Conservation (phyloP, 495 filamentous ascomycete genomes). For the Hamigera avellanea region DNA sequence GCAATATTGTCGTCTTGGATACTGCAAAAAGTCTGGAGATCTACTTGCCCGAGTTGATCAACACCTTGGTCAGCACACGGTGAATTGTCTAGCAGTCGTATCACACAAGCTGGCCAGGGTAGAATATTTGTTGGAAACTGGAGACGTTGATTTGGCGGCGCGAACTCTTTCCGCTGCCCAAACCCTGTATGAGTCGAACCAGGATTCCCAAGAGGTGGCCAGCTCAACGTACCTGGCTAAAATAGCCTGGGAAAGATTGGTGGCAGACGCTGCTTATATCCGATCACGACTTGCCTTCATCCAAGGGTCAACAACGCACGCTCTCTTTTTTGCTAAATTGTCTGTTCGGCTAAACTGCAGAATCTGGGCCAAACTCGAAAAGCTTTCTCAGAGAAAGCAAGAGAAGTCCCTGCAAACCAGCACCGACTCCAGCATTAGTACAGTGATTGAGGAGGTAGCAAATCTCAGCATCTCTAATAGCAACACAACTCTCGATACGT, state of each 20-base stretch:
- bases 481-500: constrained; percentile 11
- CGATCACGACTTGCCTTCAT: constrained; percentile 53
- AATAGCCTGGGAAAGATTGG: constrained; percentile 32
- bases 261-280: constrained; percentile 43
- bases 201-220: constrained; percentile 17
- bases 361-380: constrained; percentile 61
- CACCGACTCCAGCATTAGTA: constrained; percentile 24
- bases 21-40: constrained; percentile 59
- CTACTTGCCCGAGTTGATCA: constrained; percentile 47
- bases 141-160: constrained; percentile 45
- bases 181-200: constrained; percentile 24
- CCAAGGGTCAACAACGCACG: constrained; percentile 49
- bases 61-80: constrained; percentile 25
- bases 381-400: constrained; percentile 24
- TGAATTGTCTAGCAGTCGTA: constrained; percentile 32
- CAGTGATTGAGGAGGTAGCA: constrained; percentile 30
- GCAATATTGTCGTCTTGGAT: constrained; percentile 68
- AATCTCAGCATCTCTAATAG: constrained; percentile 28
- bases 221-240: constrained; percentile 20
- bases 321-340: constrained; percentile 53
- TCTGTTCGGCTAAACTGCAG: constrained; percentile 55
- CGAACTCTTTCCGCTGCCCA: constrained; percentile 18
- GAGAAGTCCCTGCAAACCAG: constrained; percentile 13
- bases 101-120: constrained; percentile 59
- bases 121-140: constrained; percentile 61